These are phyloP conservation scores for Ambrosia hybrid DNA, from an alignment of 140 eudicot genomes.

Conservation along the genomic window DNA sequence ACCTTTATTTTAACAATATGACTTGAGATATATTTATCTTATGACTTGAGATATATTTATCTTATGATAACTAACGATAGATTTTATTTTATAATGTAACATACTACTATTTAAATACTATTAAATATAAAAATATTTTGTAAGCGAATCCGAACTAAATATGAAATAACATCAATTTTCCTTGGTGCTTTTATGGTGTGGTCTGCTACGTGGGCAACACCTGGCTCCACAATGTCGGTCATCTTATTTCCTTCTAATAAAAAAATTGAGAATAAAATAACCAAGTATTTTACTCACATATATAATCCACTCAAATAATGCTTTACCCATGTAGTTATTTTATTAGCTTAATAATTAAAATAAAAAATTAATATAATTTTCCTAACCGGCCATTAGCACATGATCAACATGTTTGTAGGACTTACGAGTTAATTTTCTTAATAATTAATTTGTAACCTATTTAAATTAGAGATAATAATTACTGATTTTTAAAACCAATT, in stretches of 20 bases:
- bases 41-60: too few relatives aligned
- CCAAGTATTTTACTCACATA: conserved; percentile 11
- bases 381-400: conserved; percentile 38
- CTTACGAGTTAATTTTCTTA: background rate
- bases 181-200: conserved; percentile 29
- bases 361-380: background rate
- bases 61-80: too few relatives aligned
- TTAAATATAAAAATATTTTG: too few relatives aligned
- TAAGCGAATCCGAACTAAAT: too few relatives aligned
- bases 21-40: too few relatives aligned
- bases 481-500: too few relatives aligned
- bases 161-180: conserved; percentile 6
- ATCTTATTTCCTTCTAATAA: conserved; percentile 5
- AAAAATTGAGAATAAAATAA: background rate
- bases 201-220: conserved; percentile 87
- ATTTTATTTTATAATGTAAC: too few relatives aligned
- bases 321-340: conserved; percentile 47
- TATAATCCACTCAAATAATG: conserved; percentile 52
- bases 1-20: too few relatives aligned
- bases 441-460: background rate
- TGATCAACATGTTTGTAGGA: conserved; percentile 36
- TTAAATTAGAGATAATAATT: background rate
- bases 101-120: too few relatives aligned
- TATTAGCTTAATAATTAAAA: conserved; percentile 44
- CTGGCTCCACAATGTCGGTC: conserved; percentile 60